Evolutionary conservation across 192 early-diverging fungal genomes (phyloP).

Genomic region (Podila clonocystis): DNA sequence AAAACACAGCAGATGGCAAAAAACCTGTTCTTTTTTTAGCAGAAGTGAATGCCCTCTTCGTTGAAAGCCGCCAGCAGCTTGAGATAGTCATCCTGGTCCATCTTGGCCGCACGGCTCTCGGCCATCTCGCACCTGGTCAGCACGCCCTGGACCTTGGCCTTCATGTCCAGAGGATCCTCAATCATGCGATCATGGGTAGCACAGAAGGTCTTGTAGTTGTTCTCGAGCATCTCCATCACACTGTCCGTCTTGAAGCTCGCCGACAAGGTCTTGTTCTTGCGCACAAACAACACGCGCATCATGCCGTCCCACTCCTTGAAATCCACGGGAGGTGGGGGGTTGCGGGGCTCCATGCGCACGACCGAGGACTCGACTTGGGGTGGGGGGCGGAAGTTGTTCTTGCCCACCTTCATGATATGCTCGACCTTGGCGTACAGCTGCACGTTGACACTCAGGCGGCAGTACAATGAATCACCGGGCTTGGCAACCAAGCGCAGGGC

Average conservation of each 20-base stretch:
- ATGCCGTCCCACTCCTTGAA: conserved; percentile 98
- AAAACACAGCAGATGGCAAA: too few relatives aligned
- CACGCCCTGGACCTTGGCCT: conserved; percentile 78
- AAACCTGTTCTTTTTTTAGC: conserved; percentile 47
- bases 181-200: conserved; percentile 82
- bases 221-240: conserved; percentile 90
- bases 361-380: conserved; percentile 97
- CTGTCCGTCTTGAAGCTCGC: conserved; percentile 91
- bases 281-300: conserved; percentile 89
- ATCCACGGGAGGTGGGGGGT: conserved; percentile 95
- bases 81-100: conserved; percentile 95
- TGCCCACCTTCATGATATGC: conserved; percentile 98
- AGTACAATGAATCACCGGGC: conserved; percentile 92
- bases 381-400: conserved; percentile 98
- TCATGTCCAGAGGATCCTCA: conserved; percentile 89
- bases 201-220: conserved; percentile 96
- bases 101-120: conserved; percentile 86
- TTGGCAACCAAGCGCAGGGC: conserved; percentile 94
- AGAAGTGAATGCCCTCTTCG: conserved; percentile 92
- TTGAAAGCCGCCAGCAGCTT: conserved; percentile 91
- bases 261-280: conserved; percentile 94
- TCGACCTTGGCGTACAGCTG: conserved; percentile 95
- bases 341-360: conserved; percentile 91
- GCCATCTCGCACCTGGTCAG: conserved; percentile 74
- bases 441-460: conserved; percentile 92